Conservation (phyloP, 2,329 filamentous ascomycete genomes). For the Exophiala oligosperma region DNA sequence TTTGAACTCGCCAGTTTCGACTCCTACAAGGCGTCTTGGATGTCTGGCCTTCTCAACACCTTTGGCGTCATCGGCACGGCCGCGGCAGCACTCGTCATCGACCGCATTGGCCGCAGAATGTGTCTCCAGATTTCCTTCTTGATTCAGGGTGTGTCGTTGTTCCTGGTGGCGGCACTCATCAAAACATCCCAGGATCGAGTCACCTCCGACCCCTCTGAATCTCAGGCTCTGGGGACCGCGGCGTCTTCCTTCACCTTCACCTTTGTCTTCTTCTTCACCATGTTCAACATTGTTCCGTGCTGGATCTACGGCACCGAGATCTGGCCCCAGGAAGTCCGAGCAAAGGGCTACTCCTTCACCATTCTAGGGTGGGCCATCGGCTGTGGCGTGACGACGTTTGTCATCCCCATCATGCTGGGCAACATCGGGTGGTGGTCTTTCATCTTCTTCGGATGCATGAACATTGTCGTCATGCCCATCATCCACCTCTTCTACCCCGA, state of each 20-base stretch:
- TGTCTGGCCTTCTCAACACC: constrained; percentile 30
- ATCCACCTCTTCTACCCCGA: constrained; percentile 58
- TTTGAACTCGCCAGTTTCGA: constrained; percentile 29
- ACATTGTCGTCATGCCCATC: constrained; percentile 50
- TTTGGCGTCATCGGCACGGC: constrained; percentile 31
- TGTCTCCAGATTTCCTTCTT: constrained; percentile 27
- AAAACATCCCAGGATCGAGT: constrained; percentile 26
- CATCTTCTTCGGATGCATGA: constrained; percentile 45
- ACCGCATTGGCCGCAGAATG: constrained; percentile 27
- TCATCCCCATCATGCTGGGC: constrained; percentile 44
- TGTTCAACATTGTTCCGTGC: constrained; percentile 61
- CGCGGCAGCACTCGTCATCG: constrained; percentile 31
- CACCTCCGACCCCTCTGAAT: constrained; percentile 15
- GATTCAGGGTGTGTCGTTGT: constrained; percentile 27
- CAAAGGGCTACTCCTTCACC: constrained; percentile 52
- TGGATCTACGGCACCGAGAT: constrained; percentile 53
- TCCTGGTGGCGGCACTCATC: constrained; percentile 28
- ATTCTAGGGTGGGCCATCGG: constrained; percentile 55
- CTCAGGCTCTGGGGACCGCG: constrained; percentile 26
- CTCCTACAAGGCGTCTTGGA: constrained; percentile 29
- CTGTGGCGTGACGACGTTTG: constrained; percentile 34
- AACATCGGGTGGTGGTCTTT: constrained; percentile 45
- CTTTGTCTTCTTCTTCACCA: constrained; percentile 66
- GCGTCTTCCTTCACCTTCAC: constrained; percentile 46
- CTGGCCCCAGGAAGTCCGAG: constrained; percentile 53